Base-by-base conservation (phyloP, 768 basidiomycete genomes). In the Rhodocollybia butyracea region DNA sequence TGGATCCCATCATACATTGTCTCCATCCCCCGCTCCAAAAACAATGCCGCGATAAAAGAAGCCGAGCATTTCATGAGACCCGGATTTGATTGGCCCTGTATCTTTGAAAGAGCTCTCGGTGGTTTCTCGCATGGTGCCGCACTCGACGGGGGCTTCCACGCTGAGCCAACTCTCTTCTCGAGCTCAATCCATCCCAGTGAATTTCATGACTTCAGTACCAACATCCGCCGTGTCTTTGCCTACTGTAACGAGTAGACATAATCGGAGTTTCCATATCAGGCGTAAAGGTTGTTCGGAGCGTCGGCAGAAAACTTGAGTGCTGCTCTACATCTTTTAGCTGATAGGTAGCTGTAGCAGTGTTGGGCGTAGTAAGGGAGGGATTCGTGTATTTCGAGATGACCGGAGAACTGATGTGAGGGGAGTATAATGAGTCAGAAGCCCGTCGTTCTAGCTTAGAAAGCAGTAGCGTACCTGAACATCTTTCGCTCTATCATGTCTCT, bases 231-330 rank as follows among this genome's bases (percentile, higher is more conserved):
- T 63, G 12, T 79, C 51, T n/a, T n/a, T n/a, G n/a, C n/a, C n/a
- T n/a, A n/a, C n/a, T n/a, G n/a, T n/a, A n/a, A n/a, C n/a, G n/a
- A n/a, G n/a, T n/a, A n/a, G n/a, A n/a, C n/a, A n/a, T n/a, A 98
- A 61, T 41, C 90, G 77, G 15, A 98, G 86, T 64, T 87, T 89
- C 96, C 96, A 99, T 95, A 65, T 95, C 94, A 2, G 98, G 81
- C 15, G 88, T 76, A 71, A 98, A 98, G 0, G 89, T 85, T 29
- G 91, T 85, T 26, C 94, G 86, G 0, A 85, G 75, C 0, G 86
- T 85, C 42, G 88, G 82, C 2, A 83, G 69, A 5, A 88, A 82
- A 64, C n/a, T n/a, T n/a, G n/a, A n/a, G n/a, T n/a, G n/a, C n/a
- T n/a, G n/a, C 92, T 86, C 10, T 87, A 84, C 1, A 89, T 7